phyloP scores from a whole-genome alignment of 257 asterid genomes.

The Knoxia roxburghii region DNA sequence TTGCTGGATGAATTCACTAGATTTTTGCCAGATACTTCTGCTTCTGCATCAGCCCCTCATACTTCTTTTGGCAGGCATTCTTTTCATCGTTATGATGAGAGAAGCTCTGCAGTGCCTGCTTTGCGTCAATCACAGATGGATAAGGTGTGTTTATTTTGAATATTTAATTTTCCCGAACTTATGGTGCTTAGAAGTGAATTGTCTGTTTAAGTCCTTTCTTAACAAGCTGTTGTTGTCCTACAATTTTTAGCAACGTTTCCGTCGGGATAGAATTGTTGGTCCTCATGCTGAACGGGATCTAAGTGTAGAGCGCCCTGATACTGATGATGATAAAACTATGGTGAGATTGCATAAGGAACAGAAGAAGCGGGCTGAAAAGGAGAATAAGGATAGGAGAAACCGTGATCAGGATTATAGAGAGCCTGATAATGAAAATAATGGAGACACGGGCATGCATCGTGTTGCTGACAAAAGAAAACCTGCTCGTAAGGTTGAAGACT shows the following conservation, averaged over 20 bases:
- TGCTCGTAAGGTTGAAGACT: slow-evolving; percentile 61
- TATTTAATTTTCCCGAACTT: background rate
- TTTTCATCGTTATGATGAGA: slow-evolving; percentile 64
- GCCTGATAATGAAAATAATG: slow-evolving; percentile 57
- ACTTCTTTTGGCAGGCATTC: slow-evolving; percentile 55
- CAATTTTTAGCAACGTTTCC: slow-evolving; percentile 47
- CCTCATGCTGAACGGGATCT: slow-evolving; percentile 65
- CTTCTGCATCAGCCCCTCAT: slow-evolving; percentile 55
- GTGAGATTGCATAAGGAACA: slow-evolving; percentile 72
- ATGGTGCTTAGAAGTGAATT: background rate
- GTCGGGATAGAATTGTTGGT: slow-evolving; percentile 56
- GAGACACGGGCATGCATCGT: slow-evolving; percentile 56
- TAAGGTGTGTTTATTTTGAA: slow-evolving; percentile 42
- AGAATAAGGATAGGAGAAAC: slow-evolving; percentile 62
- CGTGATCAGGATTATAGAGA: slow-evolving; percentile 71
- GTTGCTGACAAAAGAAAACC: slow-evolving; percentile 67
- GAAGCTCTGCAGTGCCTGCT: slow-evolving; percentile 64
- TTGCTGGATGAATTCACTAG: slow-evolving; percentile 94
- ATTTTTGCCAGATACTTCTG: slow-evolving; percentile 84
- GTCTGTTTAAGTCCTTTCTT: slow-evolving; percentile 1
- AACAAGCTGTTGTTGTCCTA: background rate
- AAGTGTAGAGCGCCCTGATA: slow-evolving; percentile 78
- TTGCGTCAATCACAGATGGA: slow-evolving; percentile 58
- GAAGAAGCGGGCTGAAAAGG: slow-evolving; percentile 71
- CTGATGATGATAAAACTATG: slow-evolving; percentile 68